Conservation (phyloP, 2,329 filamentous ascomycete genomes). For the Talaromyces sp. region DNA sequence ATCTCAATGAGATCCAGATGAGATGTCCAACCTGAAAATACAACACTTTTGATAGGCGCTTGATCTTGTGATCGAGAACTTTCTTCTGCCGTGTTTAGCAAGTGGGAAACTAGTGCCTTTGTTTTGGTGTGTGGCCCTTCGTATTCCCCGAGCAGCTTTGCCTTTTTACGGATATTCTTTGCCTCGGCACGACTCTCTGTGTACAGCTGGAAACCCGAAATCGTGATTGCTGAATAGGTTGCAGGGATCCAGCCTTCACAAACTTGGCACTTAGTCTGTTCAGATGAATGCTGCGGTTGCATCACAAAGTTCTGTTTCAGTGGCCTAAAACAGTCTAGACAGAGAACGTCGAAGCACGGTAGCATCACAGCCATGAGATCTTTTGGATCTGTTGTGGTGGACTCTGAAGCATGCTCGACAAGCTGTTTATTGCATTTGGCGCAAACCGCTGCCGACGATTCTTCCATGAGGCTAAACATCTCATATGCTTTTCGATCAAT, state of each 20-base stretch:
- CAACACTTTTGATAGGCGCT: conserved; percentile 79
- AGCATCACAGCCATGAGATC: conserved; percentile 67
- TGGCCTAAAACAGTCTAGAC: conserved; percentile 62
- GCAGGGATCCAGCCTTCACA: conserved; percentile 62
- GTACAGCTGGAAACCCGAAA: conserved; percentile 47
- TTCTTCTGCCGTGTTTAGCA: conserved; percentile 60
- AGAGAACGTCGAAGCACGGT: conserved; percentile 81
- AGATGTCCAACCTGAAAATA: conserved; percentile 94
- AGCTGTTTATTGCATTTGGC: conserved; percentile 63
- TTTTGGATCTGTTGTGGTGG: conserved; percentile 46
- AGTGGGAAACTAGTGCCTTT: conserved; percentile 68
- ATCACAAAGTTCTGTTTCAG: conserved; percentile 39
- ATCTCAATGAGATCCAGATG: conserved; percentile 89
- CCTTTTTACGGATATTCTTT: conserved; percentile 48
- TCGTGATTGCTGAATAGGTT: conserved; percentile 63
- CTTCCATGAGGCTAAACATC: conserved; percentile 76
- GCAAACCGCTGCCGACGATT: conserved; percentile 73
- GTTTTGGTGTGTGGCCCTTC: conserved; percentile 90
- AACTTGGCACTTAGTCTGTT: conserved; percentile 56
- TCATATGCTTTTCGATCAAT: conserved; percentile 73
- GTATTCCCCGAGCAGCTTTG: conserved; percentile 63
- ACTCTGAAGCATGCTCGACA: conserved; percentile 47
- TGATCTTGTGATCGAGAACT: conserved; percentile 42
- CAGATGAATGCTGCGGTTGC: conserved; percentile 2
- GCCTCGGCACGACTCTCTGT: conserved; percentile 53